Evolutionary conservation across 1,284 basidiomycete species (phyloP), one percentile per base, ranked within the genome.

Genomic region (Cryptococcus floricola): DNA sequence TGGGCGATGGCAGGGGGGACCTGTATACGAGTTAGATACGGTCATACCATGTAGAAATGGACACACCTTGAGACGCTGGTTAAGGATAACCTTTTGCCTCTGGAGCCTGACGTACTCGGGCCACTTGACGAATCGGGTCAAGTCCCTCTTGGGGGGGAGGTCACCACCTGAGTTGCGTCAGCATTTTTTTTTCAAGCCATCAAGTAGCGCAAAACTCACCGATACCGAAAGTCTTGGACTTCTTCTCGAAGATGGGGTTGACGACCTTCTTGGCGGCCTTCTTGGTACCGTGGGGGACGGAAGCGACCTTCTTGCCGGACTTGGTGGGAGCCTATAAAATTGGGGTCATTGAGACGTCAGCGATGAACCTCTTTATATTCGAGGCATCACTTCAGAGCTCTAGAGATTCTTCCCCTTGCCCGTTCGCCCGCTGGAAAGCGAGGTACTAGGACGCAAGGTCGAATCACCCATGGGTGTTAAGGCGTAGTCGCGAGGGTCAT

Each of bases 71-170:
- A 98, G 84, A 74, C 95, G 92, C 82, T 98, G 93, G 85, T 91
- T 83, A 65, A 98, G 88, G 81, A 98, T 96, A 74, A 98, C 92
- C 83, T 95, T 96, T 81, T 98, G 94, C 78, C 95, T 88, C 79
- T 98, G 95, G 60, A 98, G 88, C 76, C 92, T 91, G 69, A 98
- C 87, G 76, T 98, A 98, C 82, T 95, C 92, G 68, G 95, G 95
- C 95, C 95, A 98, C 81, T 97, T 98, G 81, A 98, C 91, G 81
- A 98, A 98, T 78, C 94, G 91, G 63, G 91, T 96, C 66, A 98
- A 81, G 81, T 98, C 95, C 59, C 84, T 85, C 78, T 85, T 84
- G 72, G 88, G 94, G 73, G 88, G 90, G 73, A 98, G 85, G 80
- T 96, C 91, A 81, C 95, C 91, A 75, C 94, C 93, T 95, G 62